phyloP scores from a whole-genome alignment of 352 stramenopile species.

The Pythium oligandrum region DNA sequence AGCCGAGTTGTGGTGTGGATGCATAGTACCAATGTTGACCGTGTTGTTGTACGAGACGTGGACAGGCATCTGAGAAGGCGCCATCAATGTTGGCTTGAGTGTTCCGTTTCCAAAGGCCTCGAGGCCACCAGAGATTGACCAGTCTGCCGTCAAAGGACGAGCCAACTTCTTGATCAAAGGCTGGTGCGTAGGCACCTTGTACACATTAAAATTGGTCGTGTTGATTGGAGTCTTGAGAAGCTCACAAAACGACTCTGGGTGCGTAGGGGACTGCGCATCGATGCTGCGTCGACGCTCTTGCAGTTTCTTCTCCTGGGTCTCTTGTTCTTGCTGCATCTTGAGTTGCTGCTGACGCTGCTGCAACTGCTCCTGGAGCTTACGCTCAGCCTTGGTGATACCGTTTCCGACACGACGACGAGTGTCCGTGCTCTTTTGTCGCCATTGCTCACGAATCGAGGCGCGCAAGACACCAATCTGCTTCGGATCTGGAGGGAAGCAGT shows the following conservation, averaged over 20 bases:
- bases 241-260: constrained; percentile 31
- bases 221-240: constrained; percentile 34
- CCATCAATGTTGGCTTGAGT: constrained; percentile 41
- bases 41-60: constrained; percentile 40
- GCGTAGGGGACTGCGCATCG: constrained; percentile 14
- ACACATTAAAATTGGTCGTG: constrained; percentile 19
- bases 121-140: constrained; percentile 25
- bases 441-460: constrained; percentile 60
- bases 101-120: constrained; percentile 47
- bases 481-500: constrained; percentile 68
- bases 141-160: constrained; percentile 24
- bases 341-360: constrained; percentile 12
- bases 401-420: constrained; percentile 40
- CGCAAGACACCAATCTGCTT: constrained; percentile 25
- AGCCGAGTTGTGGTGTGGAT: constrained; percentile 5
- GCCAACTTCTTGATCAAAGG: constrained; percentile 51
- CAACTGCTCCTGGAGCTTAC: constrained; percentile 25
- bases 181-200: constrained; percentile 37
- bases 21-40: constrained; percentile 16
- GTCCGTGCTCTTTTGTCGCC: constrained; percentile 56
- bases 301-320: background rate
- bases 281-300: constrained; percentile 2
- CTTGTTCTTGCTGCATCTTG: background rate
- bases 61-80: constrained; percentile 27
- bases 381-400: constrained; percentile 41